Evolutionary conservation across 2,329 filamentous ascomycete species (phyloP).

Genomic region (Diaporthe destruens): DNA sequence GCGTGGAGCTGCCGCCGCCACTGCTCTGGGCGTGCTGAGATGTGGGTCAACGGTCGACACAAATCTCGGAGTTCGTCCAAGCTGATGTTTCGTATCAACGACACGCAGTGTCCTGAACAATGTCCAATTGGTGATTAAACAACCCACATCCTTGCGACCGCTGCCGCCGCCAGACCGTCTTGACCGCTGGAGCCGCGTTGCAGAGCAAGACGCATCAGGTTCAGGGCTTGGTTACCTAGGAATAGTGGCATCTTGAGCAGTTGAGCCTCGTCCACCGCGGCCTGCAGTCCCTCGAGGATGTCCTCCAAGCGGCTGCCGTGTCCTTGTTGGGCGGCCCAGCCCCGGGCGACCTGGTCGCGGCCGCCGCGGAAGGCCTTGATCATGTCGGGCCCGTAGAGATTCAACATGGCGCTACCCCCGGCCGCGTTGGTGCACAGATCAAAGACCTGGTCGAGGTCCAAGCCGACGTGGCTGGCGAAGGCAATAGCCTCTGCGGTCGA

Average conservation of each 20-base stretch:
- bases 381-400: slow-evolving; percentile 53
- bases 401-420: slow-evolving; percentile 57
- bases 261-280: slow-evolving; percentile 58
- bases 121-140: neutral
- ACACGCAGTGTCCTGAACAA: neutral
- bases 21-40: neutral
- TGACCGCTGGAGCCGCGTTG: neutral
- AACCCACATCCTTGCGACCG: slow-evolving; percentile 38
- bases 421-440: slow-evolving; percentile 61
- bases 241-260: slow-evolving; percentile 56
- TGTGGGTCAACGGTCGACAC: too few relatives aligned
- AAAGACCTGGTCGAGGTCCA: slow-evolving; percentile 60
- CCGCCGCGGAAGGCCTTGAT: slow-evolving; percentile 52
- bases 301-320: slow-evolving; percentile 46
- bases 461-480: slow-evolving; percentile 55
- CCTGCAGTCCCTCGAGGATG: slow-evolving; percentile 51
- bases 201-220: slow-evolving; percentile 47
- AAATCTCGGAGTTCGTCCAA: neutral
- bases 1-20: neutral
- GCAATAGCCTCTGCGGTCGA: slow-evolving; percentile 58
- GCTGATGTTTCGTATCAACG: neutral
- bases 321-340: slow-evolving; percentile 40
- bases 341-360: slow-evolving; percentile 44
- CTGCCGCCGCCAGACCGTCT: slow-evolving; percentile 13
- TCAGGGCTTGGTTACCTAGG: slow-evolving; percentile 56